Evolutionary conservation across 2,329 filamentous ascomycete genomes (phyloP).

Genomic region (Fusarium lyarnte): DNA sequence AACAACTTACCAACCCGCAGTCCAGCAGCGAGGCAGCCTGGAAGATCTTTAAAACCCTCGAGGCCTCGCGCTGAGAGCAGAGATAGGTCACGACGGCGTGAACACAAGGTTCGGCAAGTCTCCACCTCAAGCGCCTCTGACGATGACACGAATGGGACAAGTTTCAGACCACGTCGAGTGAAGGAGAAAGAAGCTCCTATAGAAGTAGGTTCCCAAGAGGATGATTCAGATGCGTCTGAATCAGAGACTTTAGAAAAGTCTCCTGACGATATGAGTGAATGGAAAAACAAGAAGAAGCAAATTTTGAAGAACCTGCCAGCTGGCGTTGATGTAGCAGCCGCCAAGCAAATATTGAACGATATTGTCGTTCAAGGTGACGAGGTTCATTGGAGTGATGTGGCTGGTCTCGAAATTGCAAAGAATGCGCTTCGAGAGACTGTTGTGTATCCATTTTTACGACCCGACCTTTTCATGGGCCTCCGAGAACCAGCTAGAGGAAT

Average conservation of each 20-base stretch:
- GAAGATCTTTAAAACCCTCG: conserved; percentile 16
- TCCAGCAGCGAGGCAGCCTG: conserved; percentile 24
- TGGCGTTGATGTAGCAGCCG: conserved; percentile 83
- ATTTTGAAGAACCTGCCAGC: conserved; percentile 82
- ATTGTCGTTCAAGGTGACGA: conserved; percentile 95
- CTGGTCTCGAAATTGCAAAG: conserved; percentile 90
- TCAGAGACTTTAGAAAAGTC: conserved; percentile 47
- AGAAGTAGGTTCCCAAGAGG: conserved; percentile 58
- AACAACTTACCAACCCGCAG: conserved; percentile 26
- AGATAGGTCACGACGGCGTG: conserved; percentile 35
- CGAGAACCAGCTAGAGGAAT: conserved; percentile 94
- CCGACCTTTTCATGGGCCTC: conserved; percentile 94
- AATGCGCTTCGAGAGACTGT: conserved; percentile 93
- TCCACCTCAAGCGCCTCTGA: conserved; percentile 44
- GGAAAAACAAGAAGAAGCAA: conserved; percentile 69
- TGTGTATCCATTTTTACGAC: conserved; percentile 94
- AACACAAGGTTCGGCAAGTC: conserved; percentile 27
- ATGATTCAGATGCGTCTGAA: conserved; percentile 56
- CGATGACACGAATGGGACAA: conserved; percentile 34
- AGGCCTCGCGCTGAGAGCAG: conserved; percentile 23
- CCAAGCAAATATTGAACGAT: conserved; percentile 93
- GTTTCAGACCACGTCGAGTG: conserved; percentile 38
- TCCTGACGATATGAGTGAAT: conserved; percentile 57
- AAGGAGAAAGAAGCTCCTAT: conserved; percentile 48
- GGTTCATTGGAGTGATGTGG: conserved; percentile 94